A percentile compares a stretch with the other conserved stretches of the same genome.
Conservation (phyloP, 2,329 filamentous ascomycete genomes). For the Elsinoe ampelina region DNA sequence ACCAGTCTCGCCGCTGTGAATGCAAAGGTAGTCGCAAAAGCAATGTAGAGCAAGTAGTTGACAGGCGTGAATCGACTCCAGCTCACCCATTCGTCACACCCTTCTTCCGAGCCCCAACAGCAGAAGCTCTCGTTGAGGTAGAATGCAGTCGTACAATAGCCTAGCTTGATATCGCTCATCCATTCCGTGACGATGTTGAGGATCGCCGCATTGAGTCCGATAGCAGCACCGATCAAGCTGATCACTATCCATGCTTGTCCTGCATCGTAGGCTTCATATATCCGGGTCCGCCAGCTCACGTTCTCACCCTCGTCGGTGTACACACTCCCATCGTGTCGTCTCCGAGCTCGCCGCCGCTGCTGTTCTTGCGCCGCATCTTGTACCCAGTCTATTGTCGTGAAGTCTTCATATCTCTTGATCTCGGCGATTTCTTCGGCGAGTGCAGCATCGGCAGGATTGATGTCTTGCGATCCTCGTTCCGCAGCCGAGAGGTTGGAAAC, state of each 20-base stretch:
- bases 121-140: constrained; percentile 97
- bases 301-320: constrained; percentile 39
- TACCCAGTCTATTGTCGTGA: constrained; percentile 98
- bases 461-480: constrained; percentile 52
- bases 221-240: constrained; percentile 82
- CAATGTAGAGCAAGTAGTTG: constrained; percentile 82
- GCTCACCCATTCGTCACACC: constrained; percentile 77
- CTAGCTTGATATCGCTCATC: constrained; percentile 89
- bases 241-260: constrained; percentile 98
- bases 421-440: constrained; percentile 93
- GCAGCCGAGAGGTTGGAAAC: constrained; percentile 55
- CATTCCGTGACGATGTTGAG: constrained; percentile 95
- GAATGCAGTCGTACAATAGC: constrained; percentile 91
- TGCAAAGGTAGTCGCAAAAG: constrained; percentile 69
- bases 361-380: constrained; percentile 93
- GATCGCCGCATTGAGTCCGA: constrained; percentile 85
- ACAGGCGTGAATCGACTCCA: constrained; percentile 72
- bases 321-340: constrained; percentile 37
- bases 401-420: constrained; percentile 97
- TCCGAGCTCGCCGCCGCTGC: constrained; percentile 64
- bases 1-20: constrained; percentile 76
- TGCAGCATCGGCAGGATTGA: constrained; percentile 53
- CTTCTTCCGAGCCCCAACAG: constrained; percentile 90
- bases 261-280: constrained; percentile 85
- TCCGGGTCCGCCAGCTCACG: constrained; percentile 68